Evolutionary conservation across 2,329 filamentous ascomycete genomes (phyloP), one percentile per base, ranked within the genome.

Genomic region (Didymella segeticola): DNA sequence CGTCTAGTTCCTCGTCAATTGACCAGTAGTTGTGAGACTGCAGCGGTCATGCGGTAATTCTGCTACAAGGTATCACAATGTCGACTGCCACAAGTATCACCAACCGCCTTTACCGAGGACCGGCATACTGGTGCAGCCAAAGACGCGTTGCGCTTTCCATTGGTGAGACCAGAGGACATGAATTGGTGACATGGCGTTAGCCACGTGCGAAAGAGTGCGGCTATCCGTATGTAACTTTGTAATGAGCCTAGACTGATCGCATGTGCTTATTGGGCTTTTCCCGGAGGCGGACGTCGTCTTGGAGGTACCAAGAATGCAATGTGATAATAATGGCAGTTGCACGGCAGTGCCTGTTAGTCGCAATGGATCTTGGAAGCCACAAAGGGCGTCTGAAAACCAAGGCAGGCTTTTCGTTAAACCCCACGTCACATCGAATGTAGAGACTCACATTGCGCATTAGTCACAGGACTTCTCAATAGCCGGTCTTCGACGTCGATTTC

Each of bases 401-500:
- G 12, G 7, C 10, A 30, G 15, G n/a, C n/a, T n/a, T n/a, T n/a
- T 43, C 8, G n/a, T 8, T 14, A 7, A 14, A 34, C 8, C 2
- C 9, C 14, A 8, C 19, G 17, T 23, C 5, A 14, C n/a, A 23
- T 11, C 14, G 20, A 39, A 15, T 29, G n/a, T 12, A 6, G 2
- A 15, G 3, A 17, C 20, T 6, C 14, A 11, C 34, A 6, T 20
- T 6, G 26, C 22, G 15, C 7, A 2, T n/a, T 11, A 37, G 14
- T 15, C 23, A 29, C 15, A 7, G n/a, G 3, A 14, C 17, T 12
- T 4, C 10, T n/a, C 5, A 11, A 19, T 47, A 47, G 10, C 5
- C 42, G 29, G 29, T 52, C 36, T 17, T 42, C 30, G 27, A 41
- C 12, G 12, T 36, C 42, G 12, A 55, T 30, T 23, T 55, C 42